Evolutionary conservation across 768 basidiomycete species (phyloP).

Genomic region (Mycena maculata): DNA sequence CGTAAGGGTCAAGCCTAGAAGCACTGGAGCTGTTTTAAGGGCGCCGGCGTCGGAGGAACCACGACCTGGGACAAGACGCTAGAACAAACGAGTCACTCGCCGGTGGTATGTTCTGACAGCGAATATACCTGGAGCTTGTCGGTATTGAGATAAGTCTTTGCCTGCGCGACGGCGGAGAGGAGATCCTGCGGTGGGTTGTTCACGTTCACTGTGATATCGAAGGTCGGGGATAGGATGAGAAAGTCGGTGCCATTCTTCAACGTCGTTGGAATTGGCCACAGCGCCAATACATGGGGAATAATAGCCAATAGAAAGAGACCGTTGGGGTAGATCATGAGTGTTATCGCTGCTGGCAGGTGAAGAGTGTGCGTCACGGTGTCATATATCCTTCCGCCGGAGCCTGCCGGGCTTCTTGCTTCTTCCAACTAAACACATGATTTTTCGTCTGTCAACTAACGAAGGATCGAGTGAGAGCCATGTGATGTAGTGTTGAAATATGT

Average conservation of each 20-base stretch:
- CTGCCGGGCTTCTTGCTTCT: too few species aligned
- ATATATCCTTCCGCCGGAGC: too few species aligned
- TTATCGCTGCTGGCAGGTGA: too few species aligned
- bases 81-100: slow-evolving; percentile 3
- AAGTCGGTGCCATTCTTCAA: slow-evolving; percentile 56
- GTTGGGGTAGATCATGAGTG: not conserved
- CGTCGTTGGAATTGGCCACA: slow-evolving; percentile 63
- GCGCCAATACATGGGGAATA: slow-evolving; percentile 35
- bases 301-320: not conserved
- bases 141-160: slow-evolving; percentile 53
- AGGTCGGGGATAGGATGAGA: slow-evolving; percentile 59
- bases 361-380: too few species aligned
- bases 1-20: slow-evolving; percentile 58
- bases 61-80: slow-evolving; percentile 67
- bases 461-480: too few species aligned
- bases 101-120: too few species aligned
- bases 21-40: slow-evolving; percentile 52
- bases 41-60: slow-evolving; percentile 58
- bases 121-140: slow-evolving; percentile 66
- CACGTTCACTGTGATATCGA: slow-evolving; percentile 62
- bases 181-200: slow-evolving; percentile 65
- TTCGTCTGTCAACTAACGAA: too few species aligned
- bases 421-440: too few species aligned
- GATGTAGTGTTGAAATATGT: too few species aligned
- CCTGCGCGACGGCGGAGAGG: slow-evolving; percentile 63